These are phyloP conservation scores for Plasmodium knowlesi DNA, from an alignment of 169 alveolate genomes.

Conservation along the genomic window DNA sequence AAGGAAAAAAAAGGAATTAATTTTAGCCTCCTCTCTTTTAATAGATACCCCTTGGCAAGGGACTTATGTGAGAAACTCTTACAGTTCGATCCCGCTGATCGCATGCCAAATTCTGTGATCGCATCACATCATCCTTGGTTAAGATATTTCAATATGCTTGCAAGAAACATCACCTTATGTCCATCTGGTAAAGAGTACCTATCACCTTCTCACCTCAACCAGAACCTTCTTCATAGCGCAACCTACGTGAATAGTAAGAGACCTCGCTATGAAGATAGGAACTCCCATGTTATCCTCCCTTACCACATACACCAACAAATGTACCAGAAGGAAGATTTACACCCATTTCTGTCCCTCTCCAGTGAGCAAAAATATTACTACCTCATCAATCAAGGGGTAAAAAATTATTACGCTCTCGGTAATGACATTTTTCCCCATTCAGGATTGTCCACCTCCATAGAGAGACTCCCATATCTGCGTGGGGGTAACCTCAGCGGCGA, in stretches of 20 bases:
- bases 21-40: constrained; percentile 89
- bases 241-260: neutral
- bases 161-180: neutral
- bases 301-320: neutral
- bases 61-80: constrained; percentile 89
- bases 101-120: constrained; percentile 86
- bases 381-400: neutral
- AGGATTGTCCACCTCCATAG: neutral
- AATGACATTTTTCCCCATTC: neutral
- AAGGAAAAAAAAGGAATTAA: constrained; percentile 88
- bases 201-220: neutral
- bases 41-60: constrained; percentile 90
- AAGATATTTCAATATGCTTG: constrained; percentile 64
- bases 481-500: neutral
- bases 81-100: constrained; percentile 86
- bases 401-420: neutral
- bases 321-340: neutral
- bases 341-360: neutral
- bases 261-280: neutral
- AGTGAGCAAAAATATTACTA: neutral
- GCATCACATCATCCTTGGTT: constrained; percentile 94
- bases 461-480: too few relatives aligned
- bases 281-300: neutral
- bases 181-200: neutral
- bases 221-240: neutral